Base-by-base conservation (phyloP, 306 rosid genomes). In the Cicer pinnatifidum region DNA sequence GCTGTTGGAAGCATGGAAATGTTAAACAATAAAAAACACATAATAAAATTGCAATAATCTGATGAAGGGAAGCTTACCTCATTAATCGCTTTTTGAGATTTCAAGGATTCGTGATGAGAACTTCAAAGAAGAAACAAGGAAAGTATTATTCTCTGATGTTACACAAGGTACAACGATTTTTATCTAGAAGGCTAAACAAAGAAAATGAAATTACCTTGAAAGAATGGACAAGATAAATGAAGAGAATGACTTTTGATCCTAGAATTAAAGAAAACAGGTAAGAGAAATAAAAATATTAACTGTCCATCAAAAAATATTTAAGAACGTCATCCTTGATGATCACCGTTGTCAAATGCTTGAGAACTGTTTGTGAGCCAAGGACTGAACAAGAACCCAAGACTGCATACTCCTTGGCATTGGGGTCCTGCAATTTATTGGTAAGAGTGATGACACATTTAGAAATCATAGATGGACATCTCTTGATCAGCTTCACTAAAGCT, bases 101-200 rank as follows among this genome's bases (percentile, higher is more conserved):
- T 94, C 89, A 94, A 82, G 64, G 99, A 94, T 72, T 88, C 99
- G 71, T 94, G 99, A 85, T 94, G 99, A 58, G 99, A 91, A 82
- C 99, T 94, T 75, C 88, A 88, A 87, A 60, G 85, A 47, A 75
- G 66, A 75, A 80, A 85, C 45, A 56, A 48, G 28, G 33, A 68
- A 76, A 70, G 12, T 72, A 65, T 70, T 74, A 84, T 78, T 71
- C 65, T 81, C 51, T 33, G 44, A 15, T 41, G 74, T 12, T 52
- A 59, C 23, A 72, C 52, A 39, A 58, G 28, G 47, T 68, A 78
- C 50, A 71, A 20, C 45, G 71, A 41, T 48, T 48, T 51, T 65
- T 64, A 75, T 65, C 73, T 19, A 59, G 64, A 81, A 62, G 60
- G 52, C 8, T 41, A 62, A 68, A 44, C 15, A 15, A 46, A 60